Percentiles rank a stretch among this genome's conserved stretches.
These are phyloP conservation scores for Poteriospumella lacustris DNA, from an alignment of 108 stramenopile genomes.

Conservation along the genomic window DNA sequence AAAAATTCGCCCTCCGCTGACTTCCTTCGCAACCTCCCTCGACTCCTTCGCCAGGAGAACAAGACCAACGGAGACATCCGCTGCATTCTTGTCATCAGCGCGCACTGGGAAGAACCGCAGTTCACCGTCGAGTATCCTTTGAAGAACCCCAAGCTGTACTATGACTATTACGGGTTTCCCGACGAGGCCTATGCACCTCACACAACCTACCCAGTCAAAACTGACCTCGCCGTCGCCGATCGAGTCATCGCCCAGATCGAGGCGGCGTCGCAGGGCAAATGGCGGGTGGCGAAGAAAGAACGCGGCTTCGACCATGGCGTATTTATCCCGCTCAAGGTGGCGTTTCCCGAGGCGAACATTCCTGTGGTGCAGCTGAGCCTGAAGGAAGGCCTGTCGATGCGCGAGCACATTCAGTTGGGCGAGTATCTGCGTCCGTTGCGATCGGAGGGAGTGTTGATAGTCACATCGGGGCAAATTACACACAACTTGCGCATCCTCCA, in stretches of 20 bases:
- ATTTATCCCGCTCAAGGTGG: conserved; percentile 5
- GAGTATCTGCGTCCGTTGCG: neutral
- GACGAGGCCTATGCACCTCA: conserved; percentile 13
- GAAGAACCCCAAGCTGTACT: neutral
- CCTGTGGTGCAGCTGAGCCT: neutral
- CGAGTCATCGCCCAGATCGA: neutral
- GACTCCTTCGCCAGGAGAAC: neutral
- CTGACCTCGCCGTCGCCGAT: neutral
- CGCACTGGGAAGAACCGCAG: neutral
- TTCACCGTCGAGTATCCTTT: neutral
- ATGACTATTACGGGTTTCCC: conserved; percentile 18
- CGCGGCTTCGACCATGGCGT: conserved; percentile 15
- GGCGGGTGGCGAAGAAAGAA: neutral
- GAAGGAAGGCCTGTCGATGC: neutral
- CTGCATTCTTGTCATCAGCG: neutral
- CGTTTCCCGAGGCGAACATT: conserved; percentile 13
- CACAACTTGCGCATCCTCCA: neutral
- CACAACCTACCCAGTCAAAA: neutral
- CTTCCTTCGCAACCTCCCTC: neutral
- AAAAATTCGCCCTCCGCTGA: neutral
- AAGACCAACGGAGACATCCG: neutral
- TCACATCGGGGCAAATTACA: neutral
- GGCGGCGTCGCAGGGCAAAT: neutral
- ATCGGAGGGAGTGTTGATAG: conserved; percentile 1
- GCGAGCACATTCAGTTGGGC: conserved; percentile 3